phyloP scores from a whole-genome alignment of 2,329 filamentous ascomycete genomes.

The Rugonectria rugulosa region DNA sequence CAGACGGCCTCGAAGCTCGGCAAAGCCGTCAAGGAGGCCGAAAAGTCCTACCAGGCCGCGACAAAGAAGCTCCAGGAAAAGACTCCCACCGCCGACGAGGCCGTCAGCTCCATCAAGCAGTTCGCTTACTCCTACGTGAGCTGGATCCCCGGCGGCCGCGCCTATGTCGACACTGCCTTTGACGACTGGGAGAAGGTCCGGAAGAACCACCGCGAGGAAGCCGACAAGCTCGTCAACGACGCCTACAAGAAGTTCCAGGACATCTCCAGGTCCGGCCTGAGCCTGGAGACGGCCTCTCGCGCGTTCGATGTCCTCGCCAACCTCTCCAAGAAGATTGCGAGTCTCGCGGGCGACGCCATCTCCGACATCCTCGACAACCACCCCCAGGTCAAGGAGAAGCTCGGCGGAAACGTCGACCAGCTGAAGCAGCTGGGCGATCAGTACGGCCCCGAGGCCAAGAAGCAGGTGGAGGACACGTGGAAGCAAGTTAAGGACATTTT shows the following conservation, averaged over 20 bases:
- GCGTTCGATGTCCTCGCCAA: conserved; percentile 70
- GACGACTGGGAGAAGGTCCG: conserved; percentile 74
- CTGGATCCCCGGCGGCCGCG: conserved; percentile 74
- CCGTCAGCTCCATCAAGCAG: conserved; percentile 69
- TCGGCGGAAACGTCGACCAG: conserved; percentile 72
- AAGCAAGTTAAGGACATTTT: conserved; percentile 70
- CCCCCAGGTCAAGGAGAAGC: conserved; percentile 74
- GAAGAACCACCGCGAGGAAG: conserved; percentile 72
- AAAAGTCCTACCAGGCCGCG: conserved; percentile 66
- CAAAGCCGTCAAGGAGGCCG: conserved; percentile 60
- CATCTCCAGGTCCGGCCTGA: conserved; percentile 66
- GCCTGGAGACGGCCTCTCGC: conserved; percentile 66
- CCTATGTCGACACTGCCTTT: conserved; percentile 74
- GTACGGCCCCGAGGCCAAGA: conserved; percentile 79
- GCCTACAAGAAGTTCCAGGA: conserved; percentile 73
- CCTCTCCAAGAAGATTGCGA: conserved; percentile 64
- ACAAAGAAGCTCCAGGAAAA: conserved; percentile 67
- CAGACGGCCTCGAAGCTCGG: conserved; percentile 51
- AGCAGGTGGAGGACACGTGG: conserved; percentile 77
- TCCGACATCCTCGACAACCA: conserved; percentile 76
- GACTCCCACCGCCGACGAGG: conserved; percentile 72
- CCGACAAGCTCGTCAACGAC: conserved; percentile 71
- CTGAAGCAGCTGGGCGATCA: conserved; percentile 73
- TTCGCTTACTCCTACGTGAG: conserved; percentile 73
- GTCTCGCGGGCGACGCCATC: conserved; percentile 68